Evolutionary conservation across 2,329 filamentous ascomycete genomes (phyloP), one percentile per base, ranked within the genome.

Genomic region (Trichoderma guizhouense): DNA sequence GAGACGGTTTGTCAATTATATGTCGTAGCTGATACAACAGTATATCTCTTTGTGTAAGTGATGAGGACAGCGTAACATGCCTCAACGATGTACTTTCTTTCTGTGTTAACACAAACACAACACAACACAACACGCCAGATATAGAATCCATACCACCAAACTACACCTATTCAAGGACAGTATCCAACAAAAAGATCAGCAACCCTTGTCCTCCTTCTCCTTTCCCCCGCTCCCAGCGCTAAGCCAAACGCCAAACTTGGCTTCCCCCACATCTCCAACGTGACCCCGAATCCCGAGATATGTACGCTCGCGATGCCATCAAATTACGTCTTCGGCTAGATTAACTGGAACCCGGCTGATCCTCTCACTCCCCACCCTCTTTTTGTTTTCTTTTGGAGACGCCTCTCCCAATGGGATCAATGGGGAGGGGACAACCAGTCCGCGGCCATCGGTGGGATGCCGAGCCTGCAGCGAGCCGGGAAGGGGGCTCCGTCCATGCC

Each of bases 251-350:
- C 62, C 21, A 26, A 18, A 24, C 26, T 43, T 32, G 18, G 9
- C 65, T 15, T 12, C 30, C 65, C 51, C 64, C 64, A 67, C 64
- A 68, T 68, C 65, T 68, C 65, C 65, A 68, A 68, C 64, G 7
- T 21, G 47, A 32, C 65, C 65, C 65, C 65, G 65, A 68, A 68
- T 60, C 65, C 65, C 65, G 65, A 68, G 65, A 68, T 68, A 68
- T 60, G 65, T 68, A 47, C 65, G 55, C 36, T 21, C 14, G 32
- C 51, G 34, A 43, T 55, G 63, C 43, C 63, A 39, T 32, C 64
- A 64, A 28, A 58, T 57, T 57, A 58, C 65, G 53, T 47, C 65
- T 47, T 68, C 55, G 65, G 65, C 65, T 58, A 43, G 53, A 68
- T 43, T 39, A 43, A 58, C 24, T 68, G 51, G 51, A 57, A 39